A percentile compares a stretch with the other conserved stretches of the same genome.
Evolutionary conservation across 106 monocot species (phyloP).

Genomic region (Iris macrosiphon): DNA sequence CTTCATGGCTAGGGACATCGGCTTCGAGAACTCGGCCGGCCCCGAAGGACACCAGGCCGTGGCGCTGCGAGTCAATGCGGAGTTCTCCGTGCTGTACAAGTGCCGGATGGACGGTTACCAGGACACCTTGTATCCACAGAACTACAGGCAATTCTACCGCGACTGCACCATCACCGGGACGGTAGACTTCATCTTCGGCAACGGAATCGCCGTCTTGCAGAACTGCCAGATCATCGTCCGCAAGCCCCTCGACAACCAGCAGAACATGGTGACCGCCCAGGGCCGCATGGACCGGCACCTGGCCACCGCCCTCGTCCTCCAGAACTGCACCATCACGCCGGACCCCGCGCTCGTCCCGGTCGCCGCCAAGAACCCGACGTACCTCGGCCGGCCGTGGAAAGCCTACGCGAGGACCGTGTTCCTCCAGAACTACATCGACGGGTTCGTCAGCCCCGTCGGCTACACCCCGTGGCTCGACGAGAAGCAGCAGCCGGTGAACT

Average conservation of each 20-base stretch:
- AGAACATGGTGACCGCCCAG: conserved; percentile 64
- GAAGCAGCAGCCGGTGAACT: not conserved
- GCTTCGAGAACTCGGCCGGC: conserved; percentile 68
- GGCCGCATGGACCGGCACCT: conserved; percentile 38
- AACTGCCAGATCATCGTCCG: conserved; percentile 55
- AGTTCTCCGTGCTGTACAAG: conserved; percentile 46
- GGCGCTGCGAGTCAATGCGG: conserved; percentile 44
- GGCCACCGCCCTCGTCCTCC: conserved; percentile 40
- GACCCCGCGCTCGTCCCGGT: conserved; percentile 13
- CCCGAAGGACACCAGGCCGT: conserved; percentile 76
- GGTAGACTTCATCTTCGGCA: conserved; percentile 78
- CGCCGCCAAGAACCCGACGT: conserved; percentile 12
- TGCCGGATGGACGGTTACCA: conserved; percentile 62
- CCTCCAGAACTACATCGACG: conserved; percentile 23
- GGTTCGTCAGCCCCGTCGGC: conserved; percentile 27
- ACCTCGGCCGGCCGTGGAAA: conserved; percentile 44
- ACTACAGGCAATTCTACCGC: conserved; percentile 53
- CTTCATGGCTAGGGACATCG: conserved; percentile 32
- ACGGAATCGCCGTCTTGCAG: conserved; percentile 43
- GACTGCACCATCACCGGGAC: conserved; percentile 53
- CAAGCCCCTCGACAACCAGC: conserved; percentile 58
- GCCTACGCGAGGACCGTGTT: conserved; percentile 26
- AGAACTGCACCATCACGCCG: conserved; percentile 52
- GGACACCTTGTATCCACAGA: conserved; percentile 63
- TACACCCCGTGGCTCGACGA: conserved; percentile 29